phyloP scores from a whole-genome alignment of 495 filamentous ascomycete species.

The Xylaria sp. region DNA sequence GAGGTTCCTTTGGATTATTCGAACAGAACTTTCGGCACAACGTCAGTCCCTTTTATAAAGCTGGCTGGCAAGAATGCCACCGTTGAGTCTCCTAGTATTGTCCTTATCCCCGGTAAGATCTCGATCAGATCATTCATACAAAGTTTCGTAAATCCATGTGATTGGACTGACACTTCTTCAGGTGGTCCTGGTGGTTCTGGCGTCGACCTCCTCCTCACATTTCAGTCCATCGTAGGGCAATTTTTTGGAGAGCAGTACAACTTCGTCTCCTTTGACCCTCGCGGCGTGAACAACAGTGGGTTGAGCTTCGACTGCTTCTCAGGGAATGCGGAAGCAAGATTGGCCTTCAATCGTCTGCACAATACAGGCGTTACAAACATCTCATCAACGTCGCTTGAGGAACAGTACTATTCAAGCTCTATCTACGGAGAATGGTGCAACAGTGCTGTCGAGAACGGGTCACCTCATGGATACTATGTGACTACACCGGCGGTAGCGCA shows the following conservation, averaged over 20 bases:
- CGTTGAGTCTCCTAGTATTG: constrained; percentile 37
- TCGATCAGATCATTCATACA: constrained; percentile 27
- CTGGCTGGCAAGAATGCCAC: constrained; percentile 38
- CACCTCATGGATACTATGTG: constrained; percentile 33
- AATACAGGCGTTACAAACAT: constrained; percentile 54
- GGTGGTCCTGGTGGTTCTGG: constrained; percentile 45
- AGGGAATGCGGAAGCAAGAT: constrained; percentile 44
- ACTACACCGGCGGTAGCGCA: constrained; percentile 33
- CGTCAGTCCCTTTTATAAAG: constrained; percentile 40
- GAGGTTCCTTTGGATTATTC: constrained; percentile 43
- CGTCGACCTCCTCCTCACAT: constrained; percentile 26
- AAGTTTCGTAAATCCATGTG: constrained; percentile 35
- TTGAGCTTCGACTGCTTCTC: constrained; percentile 39
- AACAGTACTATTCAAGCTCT: constrained; percentile 43
- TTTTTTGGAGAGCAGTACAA: constrained; percentile 40
- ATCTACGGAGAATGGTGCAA: constrained; percentile 47
- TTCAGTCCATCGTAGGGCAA: constrained; percentile 24
- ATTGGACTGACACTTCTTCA: constrained; percentile 29
- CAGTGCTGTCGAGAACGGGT: constrained; percentile 34
- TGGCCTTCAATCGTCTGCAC: constrained; percentile 50
- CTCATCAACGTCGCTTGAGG: constrained; percentile 37
- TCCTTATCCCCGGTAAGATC: constrained; percentile 45
- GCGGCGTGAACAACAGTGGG: constrained; percentile 43
- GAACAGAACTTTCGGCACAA: constrained; percentile 31
- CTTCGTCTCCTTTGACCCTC: constrained; percentile 43